Conservation (phyloP, 495 filamentous ascomycete species). For the Trichoderma orchidacearum region DNA sequence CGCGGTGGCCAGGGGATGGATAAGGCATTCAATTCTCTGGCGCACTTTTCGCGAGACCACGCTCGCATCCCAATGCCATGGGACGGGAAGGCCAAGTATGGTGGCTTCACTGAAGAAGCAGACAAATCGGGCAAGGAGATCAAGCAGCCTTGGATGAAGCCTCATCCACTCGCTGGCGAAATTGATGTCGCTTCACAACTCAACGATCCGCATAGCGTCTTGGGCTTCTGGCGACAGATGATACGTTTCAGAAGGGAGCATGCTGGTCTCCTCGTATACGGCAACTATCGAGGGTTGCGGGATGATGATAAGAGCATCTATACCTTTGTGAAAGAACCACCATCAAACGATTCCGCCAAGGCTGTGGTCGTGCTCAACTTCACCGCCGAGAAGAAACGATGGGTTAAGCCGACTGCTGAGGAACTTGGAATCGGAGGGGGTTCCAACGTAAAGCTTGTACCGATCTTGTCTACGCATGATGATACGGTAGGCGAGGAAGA, state of each 20-base stretch:
- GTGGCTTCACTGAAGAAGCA: conserved; percentile 28
- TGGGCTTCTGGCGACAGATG: conserved; percentile 32
- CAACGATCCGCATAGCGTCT: conserved; percentile 18
- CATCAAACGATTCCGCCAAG: conserved; percentile 8
- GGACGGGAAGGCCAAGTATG: conserved; percentile 31
- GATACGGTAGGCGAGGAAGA: not conserved
- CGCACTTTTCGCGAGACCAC: conserved; percentile 44
- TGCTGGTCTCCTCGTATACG: conserved; percentile 47
- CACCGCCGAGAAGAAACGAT: not conserved
- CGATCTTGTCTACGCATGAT: not conserved
- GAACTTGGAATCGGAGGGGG: not conserved
- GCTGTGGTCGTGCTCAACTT: conserved; percentile 15
- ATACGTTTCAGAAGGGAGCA: conserved; percentile 32
- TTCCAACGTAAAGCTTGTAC: not conserved
- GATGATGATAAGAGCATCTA: conserved; percentile 11
- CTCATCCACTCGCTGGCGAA: conserved; percentile 26
- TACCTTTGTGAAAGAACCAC: conserved; percentile 9
- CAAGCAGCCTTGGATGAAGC: conserved; percentile 37
- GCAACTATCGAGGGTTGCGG: conserved; percentile 30
- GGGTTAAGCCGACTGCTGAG: not conserved
- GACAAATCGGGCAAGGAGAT: conserved; percentile 15
- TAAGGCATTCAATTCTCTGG: conserved; percentile 22
- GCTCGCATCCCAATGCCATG: conserved; percentile 51
- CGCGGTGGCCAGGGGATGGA: conserved; percentile 35
- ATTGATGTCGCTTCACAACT: conserved; percentile 31